A percentile compares a stretch with the other conserved stretches of the same genome.
phyloP scores from a whole-genome alignment of 305 asterid species.

The Fraxinus xanthoxyloides region DNA sequence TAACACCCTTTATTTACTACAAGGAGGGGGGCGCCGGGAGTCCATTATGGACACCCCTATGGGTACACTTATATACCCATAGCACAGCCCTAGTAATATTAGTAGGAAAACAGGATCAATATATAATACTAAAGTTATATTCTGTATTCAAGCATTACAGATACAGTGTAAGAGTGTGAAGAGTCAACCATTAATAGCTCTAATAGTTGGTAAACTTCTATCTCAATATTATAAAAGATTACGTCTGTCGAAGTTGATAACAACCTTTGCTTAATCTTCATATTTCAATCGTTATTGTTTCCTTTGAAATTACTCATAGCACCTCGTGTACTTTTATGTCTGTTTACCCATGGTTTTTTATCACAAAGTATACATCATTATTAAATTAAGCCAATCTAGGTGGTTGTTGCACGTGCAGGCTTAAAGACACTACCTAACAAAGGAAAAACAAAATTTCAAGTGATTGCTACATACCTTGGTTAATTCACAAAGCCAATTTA shows the following conservation, averaged over 20 bases:
- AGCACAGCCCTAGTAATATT: too few relatives aligned
- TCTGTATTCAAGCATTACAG: not conserved
- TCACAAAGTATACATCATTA: not conserved
- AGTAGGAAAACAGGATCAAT: not conserved
- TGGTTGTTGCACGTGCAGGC: not conserved
- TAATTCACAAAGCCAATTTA: constrained; percentile 42
- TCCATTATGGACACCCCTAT: too few relatives aligned
- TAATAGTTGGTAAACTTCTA: not conserved
- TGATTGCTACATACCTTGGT: constrained; percentile 8
- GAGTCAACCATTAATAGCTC: not conserved
- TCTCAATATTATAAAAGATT: too few relatives aligned
- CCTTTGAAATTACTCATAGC: not conserved
- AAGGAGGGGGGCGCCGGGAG: too few relatives aligned
- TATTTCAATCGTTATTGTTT: not conserved
- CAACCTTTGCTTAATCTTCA: not conserved
- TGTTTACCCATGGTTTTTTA: not conserved
- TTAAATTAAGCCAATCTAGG: not conserved
- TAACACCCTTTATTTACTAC: not conserved
- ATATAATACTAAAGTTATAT: not conserved
- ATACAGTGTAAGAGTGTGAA: not conserved
- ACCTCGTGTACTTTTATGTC: not conserved
- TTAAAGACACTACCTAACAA: not conserved
- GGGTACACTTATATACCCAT: too few relatives aligned
- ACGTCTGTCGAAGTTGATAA: not conserved
- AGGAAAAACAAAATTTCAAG: constrained; percentile 5